Conservation (phyloP, 2,329 filamentous ascomycete genomes). For the Phialemoniopsis sp. region DNA sequence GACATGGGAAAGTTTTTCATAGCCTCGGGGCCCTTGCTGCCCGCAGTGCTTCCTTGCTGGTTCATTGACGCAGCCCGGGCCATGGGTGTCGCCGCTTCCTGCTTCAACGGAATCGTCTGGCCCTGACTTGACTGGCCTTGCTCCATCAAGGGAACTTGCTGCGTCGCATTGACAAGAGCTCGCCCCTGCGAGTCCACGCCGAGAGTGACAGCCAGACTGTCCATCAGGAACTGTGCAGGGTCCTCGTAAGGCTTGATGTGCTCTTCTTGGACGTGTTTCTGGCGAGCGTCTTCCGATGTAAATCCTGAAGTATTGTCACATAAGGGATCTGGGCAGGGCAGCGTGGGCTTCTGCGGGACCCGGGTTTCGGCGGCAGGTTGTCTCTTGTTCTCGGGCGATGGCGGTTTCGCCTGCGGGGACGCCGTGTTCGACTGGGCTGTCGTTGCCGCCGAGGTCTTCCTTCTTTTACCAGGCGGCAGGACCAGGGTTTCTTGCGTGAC, state of each 20-base stretch:
- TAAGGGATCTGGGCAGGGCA: slow-evolving; percentile 47
- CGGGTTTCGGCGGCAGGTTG: slow-evolving; percentile 20
- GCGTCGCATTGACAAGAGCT: slow-evolving; percentile 22
- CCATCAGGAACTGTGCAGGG: slow-evolving; percentile 47
- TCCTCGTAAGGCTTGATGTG: slow-evolving; percentile 52
- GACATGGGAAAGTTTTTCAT: no score
- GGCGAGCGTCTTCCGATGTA: slow-evolving; percentile 47
- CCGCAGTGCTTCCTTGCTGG: slow-evolving; percentile 39
- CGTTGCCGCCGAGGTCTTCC: slow-evolving; percentile 37
- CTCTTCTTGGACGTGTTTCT: slow-evolving; percentile 53
- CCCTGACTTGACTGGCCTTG: slow-evolving; percentile 41
- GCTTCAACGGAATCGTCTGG: slow-evolving; percentile 32
- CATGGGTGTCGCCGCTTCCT: slow-evolving; percentile 40
- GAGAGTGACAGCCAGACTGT: slow-evolving; percentile 42
- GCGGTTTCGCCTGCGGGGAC: slow-evolving; percentile 42
- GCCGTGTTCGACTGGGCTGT: slow-evolving; percentile 30
- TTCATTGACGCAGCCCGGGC: slow-evolving; percentile 48
- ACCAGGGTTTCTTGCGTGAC: slow-evolving; percentile 50
- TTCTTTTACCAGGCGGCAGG: slow-evolving; percentile 51
- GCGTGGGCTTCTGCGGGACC: slow-evolving; percentile 29
- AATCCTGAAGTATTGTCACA: slow-evolving; percentile 52
- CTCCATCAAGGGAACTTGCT: slow-evolving; percentile 29
- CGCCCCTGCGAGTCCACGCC: slow-evolving; percentile 49
- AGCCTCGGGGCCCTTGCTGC: slow-evolving; percentile 31
- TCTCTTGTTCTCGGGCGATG: slow-evolving; percentile 40